phyloP scores from a whole-genome alignment of 2,329 filamentous ascomycete species.

The Aureobasidium sp. region DNA sequence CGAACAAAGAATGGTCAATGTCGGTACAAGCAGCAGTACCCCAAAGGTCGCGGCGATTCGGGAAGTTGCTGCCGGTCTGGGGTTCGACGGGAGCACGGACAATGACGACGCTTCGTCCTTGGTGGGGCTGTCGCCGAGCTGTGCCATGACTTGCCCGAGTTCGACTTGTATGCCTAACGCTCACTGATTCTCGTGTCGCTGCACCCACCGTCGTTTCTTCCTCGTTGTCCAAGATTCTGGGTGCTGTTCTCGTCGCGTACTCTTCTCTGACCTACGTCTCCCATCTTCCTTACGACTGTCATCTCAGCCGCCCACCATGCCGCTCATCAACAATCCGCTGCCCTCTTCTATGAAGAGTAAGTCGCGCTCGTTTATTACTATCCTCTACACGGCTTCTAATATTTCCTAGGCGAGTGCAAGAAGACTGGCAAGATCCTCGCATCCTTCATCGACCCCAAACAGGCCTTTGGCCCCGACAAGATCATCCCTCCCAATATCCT shows the following conservation, averaged over 20 bases:
- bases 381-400: neutral
- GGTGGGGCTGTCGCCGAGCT: constrained; percentile 1
- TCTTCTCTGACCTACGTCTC: neutral
- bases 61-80: constrained; percentile 1
- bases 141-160: neutral
- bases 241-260: neutral
- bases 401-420: constrained; percentile 76
- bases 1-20: neutral
- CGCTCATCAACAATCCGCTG: constrained; percentile 48
- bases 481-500: constrained; percentile 89
- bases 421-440: constrained; percentile 94
- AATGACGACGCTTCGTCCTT: constrained; percentile 1
- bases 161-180: neutral
- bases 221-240: neutral
- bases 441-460: constrained; percentile 88
- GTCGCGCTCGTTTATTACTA: constrained; percentile 21
- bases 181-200: neutral
- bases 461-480: constrained; percentile 93
- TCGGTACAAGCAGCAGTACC: too few relatives aligned
- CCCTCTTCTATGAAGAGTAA: constrained; percentile 47
- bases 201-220: neutral
- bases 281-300: neutral
- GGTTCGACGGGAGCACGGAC: neutral
- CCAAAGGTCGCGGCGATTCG: neutral
- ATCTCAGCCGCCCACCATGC: constrained; percentile 29